Evolutionary conservation across 208 protist genomes (phyloP), one percentile per base, ranked within the genome.

Genomic region (Porcisia deanei): DNA sequence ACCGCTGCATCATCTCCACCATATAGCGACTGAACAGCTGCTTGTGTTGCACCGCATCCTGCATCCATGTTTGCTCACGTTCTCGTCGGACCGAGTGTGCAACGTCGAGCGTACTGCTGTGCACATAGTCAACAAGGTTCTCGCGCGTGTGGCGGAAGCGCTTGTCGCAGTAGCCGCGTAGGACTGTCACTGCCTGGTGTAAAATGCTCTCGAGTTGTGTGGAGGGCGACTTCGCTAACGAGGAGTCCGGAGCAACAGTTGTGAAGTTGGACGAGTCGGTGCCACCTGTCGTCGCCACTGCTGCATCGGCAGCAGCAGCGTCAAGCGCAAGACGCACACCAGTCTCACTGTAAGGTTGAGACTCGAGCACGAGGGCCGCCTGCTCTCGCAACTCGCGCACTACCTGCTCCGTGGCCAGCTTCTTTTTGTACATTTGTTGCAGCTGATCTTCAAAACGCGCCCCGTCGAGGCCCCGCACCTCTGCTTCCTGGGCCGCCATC

Each of bases 61-160:
- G 75, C 25, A 82, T 57, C 82, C 86, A 94, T 49, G 53, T 69
- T 8, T 75, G 22, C 72, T 85, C 85, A 7, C 85, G 88, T 1
- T n/a, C 41, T 43, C 77, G 63, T 8, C 88, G 85, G 41, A 87
- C 77, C 25, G 77, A 70, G 68, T 88, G 82, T 1, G 87, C 87
- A 10, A 80, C 82, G n/a, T 82, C 77, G 7, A 83, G 71, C 30
- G 90, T 88, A 60, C 88, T 79, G 39, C 37, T 58, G 81, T 91
- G 90, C 57, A 94, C 73, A 67, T 85, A 83, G 47, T 87, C 84
- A 7, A 94, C 83, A 20, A 94, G 86, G n/a, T 71, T 55, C 25
- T 84, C 77, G 43, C 82, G 66, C 64, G 89, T 54, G 55, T 74
- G 73, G 25, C 52, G 37, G 16, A 91, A 70, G 25, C 81, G 85